These are phyloP conservation scores for Phellinidium pouzarii DNA, from an alignment of 1,284 basidiomycete species.

Conservation along the genomic window DNA sequence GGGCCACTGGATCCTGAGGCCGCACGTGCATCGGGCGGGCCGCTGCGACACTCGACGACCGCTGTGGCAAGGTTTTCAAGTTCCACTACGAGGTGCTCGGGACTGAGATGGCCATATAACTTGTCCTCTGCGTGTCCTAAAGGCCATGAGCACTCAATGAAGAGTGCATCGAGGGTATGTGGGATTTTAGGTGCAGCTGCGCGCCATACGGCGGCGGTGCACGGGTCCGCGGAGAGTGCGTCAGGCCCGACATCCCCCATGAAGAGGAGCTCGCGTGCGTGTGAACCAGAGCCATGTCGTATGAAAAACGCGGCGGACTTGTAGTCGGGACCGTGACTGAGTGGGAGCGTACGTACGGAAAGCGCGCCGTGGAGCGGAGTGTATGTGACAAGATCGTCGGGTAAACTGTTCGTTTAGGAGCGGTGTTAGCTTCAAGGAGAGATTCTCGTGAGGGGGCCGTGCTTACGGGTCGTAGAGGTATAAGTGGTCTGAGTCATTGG, in stretches of 20 bases:
- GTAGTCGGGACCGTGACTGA: constrained; percentile 70
- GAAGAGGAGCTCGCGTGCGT: constrained; percentile 64
- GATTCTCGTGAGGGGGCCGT: constrained; percentile 25
- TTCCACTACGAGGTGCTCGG: constrained; percentile 64
- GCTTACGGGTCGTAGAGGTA: constrained; percentile 56
- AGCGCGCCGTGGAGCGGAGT: constrained; percentile 44
- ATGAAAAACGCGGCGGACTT: constrained; percentile 73
- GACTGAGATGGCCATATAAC: constrained; percentile 74
- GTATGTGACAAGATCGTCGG: constrained; percentile 35
- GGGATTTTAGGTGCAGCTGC: constrained; percentile 65
- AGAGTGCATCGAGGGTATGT: constrained; percentile 53
- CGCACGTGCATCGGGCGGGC: neutral
- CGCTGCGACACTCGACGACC: constrained; percentile 34
- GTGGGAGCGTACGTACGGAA: constrained; percentile 57
- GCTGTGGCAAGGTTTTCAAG: constrained; percentile 57
- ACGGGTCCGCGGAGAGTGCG: constrained; percentile 48
- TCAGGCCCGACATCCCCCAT: constrained; percentile 84
- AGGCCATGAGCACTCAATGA: constrained; percentile 82
- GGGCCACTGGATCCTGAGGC: neutral
- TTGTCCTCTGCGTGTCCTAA: constrained; percentile 50
- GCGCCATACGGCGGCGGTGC: constrained; percentile 62
- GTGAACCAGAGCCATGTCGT: constrained; percentile 48
- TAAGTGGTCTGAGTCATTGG: constrained; percentile 46
- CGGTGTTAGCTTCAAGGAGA: constrained; percentile 22
- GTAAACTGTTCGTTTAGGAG: neutral